Evolutionary conservation across 2,329 filamentous ascomycete genomes (phyloP).

Genomic region (Dactylellina leptospora): DNA sequence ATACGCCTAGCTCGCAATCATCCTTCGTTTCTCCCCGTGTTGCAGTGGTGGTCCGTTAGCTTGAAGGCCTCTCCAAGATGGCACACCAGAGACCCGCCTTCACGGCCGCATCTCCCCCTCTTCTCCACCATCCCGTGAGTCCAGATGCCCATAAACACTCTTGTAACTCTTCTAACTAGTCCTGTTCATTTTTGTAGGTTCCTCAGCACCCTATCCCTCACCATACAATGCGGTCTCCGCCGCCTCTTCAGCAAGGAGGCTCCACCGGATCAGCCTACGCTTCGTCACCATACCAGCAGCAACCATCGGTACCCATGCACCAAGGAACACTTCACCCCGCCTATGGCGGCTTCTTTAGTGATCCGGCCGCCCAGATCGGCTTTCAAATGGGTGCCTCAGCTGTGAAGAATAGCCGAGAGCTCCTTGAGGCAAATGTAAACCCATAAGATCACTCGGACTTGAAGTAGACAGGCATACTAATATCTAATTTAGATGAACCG

Average conservation of each 20-base stretch:
- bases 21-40: background rate
- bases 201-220: slow-evolving; percentile 97
- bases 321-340: slow-evolving; percentile 68
- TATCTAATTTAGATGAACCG: slow-evolving; percentile 69
- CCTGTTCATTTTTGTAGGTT: slow-evolving; percentile 59
- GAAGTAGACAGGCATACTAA: background rate
- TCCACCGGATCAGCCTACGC: slow-evolving; percentile 68
- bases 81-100: slow-evolving; percentile 55
- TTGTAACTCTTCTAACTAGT: slow-evolving; percentile 64
- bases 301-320: slow-evolving; percentile 68
- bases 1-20: background rate
- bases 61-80: slow-evolving; percentile 29
- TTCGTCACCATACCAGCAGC: slow-evolving; percentile 71
- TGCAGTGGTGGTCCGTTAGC: slow-evolving; percentile 8
- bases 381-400: slow-evolving; percentile 93
- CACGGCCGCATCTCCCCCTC: slow-evolving; percentile 55
- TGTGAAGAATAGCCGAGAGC: slow-evolving; percentile 83
- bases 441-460: background rate
- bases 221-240: slow-evolving; percentile 95
- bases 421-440: too few species aligned
- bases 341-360: slow-evolving; percentile 93
- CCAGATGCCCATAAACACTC: background rate
- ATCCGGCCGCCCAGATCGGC: slow-evolving; percentile 92
- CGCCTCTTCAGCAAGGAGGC: slow-evolving; percentile 63
- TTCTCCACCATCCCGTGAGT: slow-evolving; percentile 57